phyloP scores from a whole-genome alignment of 2,329 filamentous ascomycete species.

The Colletotrichum spinosum region DNA sequence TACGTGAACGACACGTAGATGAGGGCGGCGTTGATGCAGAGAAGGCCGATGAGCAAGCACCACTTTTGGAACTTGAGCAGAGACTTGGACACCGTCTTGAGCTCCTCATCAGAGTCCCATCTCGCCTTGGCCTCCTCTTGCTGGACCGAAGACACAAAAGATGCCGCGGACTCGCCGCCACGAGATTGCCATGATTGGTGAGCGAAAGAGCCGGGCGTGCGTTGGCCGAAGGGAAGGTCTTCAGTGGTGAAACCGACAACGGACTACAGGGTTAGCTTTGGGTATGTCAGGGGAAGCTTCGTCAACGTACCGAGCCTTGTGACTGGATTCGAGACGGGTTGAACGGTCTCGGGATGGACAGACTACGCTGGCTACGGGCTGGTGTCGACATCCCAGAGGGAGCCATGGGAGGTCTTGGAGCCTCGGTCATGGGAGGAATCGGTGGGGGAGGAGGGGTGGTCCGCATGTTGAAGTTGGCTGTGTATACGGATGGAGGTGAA shows the following conservation, averaged over 20 bases:
- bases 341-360: conserved; percentile 32
- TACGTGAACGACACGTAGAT: conserved; percentile 52
- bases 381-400: conserved; percentile 20
- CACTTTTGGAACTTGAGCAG: conserved; percentile 54
- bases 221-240: conserved; percentile 44
- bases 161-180: conserved; percentile 48
- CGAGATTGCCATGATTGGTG: conserved; percentile 48
- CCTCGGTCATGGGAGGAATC: conserved; percentile 21
- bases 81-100: conserved; percentile 51
- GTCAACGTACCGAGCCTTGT: conserved; percentile 27
- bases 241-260: conserved; percentile 46
- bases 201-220: conserved; percentile 45
- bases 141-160: conserved; percentile 49
- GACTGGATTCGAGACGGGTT: conserved; percentile 29
- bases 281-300: not conserved
- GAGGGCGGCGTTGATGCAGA: conserved; percentile 48
- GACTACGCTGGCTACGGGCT: conserved; percentile 34
- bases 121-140: conserved; percentile 54
- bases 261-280: conserved; percentile 42
- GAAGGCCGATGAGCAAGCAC: conserved; percentile 50
- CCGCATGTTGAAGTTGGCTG: conserved; percentile 6
- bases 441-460: conserved; percentile 9
- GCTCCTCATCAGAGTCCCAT: conserved; percentile 54
- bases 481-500: conserved; percentile 4
- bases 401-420: conserved; percentile 16